These are phyloP conservation scores for grape (Vitis vinifera) DNA, from an alignment of 164 flowering plant genomes.

Conservation along the genomic window DNA sequence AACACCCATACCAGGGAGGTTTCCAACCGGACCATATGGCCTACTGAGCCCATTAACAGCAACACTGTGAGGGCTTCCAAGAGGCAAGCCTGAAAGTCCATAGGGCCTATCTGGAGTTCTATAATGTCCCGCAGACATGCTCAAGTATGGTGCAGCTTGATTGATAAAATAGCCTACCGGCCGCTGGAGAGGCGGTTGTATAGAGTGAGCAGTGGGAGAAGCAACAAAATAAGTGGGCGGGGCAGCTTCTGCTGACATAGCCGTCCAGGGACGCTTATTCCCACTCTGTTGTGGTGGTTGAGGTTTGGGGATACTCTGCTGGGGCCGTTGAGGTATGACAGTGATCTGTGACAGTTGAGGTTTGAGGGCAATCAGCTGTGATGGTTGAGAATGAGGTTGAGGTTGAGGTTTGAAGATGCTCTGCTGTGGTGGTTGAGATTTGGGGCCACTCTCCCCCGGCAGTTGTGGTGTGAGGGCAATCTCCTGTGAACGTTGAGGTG, in stretches of 20 bases:
- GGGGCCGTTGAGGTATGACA: background rate
- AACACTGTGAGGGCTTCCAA: too few relatives aligned
- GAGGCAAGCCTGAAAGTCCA: too few relatives aligned
- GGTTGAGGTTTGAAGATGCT: background rate
- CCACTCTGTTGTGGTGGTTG: background rate
- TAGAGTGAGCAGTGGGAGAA: background rate
- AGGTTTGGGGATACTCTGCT: background rate
- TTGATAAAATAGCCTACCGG: too few relatives aligned
- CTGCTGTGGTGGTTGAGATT: background rate
- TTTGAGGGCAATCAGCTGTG: too few relatives aligned
- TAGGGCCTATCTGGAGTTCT: too few relatives aligned
- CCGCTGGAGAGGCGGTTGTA: background rate
- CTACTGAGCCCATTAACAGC: too few relatives aligned
- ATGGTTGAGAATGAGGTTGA: too few relatives aligned
- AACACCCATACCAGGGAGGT: too few relatives aligned
- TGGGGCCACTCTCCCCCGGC: too few relatives aligned
- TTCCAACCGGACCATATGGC: too few relatives aligned
- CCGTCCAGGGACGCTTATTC: constrained; percentile 7
- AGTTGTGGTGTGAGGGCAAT: background rate
- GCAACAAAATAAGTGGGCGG: background rate
- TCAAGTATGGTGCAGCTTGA: background rate
- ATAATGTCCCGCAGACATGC: background rate
- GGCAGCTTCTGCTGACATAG: background rate
- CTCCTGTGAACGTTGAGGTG: background rate
- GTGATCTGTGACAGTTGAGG: background rate